Conservation (phyloP, 106 monocot species). For the Xerophyta viscosa region DNA sequence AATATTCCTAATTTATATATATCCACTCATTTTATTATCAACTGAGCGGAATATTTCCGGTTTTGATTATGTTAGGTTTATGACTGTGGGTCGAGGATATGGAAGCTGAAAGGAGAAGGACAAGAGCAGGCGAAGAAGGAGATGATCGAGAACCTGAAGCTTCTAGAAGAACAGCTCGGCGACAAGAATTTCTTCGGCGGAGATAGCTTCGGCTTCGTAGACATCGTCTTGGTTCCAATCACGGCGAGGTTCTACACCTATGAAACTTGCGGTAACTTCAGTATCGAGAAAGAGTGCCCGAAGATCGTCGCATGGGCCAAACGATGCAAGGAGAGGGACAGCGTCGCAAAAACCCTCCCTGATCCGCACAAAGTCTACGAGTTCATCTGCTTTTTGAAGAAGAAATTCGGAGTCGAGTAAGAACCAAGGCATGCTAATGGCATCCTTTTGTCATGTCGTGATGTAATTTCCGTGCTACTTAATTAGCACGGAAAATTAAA, state of each 20-base stretch:
- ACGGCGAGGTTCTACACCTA: conserved; percentile 21
- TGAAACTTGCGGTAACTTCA: conserved; percentile 11
- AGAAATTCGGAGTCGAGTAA: conserved; percentile 7
- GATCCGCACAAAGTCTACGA: conserved; percentile 14
- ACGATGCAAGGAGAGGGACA: conserved; percentile 39
- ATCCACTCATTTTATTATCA: too few species aligned
- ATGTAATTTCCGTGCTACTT: too few species aligned
- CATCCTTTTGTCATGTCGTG: too few species aligned
- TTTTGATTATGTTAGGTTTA: too few species aligned
- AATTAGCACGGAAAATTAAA: too few species aligned
- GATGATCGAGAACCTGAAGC: conserved; percentile 14
- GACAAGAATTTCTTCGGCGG: conserved; percentile 28
- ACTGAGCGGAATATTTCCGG: too few species aligned
- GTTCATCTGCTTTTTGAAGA: neutral
- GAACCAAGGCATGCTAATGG: too few species aligned
- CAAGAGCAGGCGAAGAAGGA: conserved; percentile 18
- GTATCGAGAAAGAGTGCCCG: conserved; percentile 22
- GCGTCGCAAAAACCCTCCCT: conserved; percentile 12
- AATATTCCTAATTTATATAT: too few species aligned
- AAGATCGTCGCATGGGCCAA: conserved; percentile 25
- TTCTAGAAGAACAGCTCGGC: conserved; percentile 24
- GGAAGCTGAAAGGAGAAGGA: conserved; percentile 24
- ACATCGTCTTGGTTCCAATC: conserved; percentile 25
- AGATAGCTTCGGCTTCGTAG: conserved; percentile 27
- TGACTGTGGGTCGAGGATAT: neutral